Percentiles rank a stretch among this genome's conserved stretches.
These are phyloP conservation scores for Boletus rubropictus DNA, from an alignment of 768 basidiomycete species.

Conservation along the genomic window DNA sequence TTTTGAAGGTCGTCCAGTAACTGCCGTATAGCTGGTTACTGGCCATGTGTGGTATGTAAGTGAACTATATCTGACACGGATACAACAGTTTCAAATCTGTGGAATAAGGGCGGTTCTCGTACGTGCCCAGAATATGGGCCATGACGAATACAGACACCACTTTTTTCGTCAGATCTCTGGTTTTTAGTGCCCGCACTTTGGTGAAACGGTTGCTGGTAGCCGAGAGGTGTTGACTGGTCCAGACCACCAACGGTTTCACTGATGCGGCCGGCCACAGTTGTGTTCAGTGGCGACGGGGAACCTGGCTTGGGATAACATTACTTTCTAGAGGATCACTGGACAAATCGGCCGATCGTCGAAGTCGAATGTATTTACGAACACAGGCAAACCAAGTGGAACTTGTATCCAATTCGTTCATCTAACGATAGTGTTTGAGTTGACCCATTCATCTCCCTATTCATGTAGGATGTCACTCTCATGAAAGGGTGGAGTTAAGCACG, in stretches of 20 bases:
- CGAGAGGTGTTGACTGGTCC: no score
- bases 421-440: no score
- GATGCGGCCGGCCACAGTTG: no score
- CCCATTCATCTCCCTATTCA: neutral
- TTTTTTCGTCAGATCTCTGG: neutral
- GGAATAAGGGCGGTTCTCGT: neutral
- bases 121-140: neutral
- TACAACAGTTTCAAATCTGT: constrained; percentile 11
- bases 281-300: neutral
- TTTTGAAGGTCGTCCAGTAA: constrained; percentile 14
- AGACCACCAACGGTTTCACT: no score
- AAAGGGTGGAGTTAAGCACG: neutral
- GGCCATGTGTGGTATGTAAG: no score
- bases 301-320: constrained; percentile 6
- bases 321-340: constrained; percentile 5
- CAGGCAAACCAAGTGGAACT: neutral
- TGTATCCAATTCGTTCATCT: no score
- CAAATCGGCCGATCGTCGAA: neutral
- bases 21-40: neutral
- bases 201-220: no score
- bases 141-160: neutral
- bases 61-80: neutral
- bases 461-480: constrained; percentile 6
- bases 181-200: constrained; percentile 12
- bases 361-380: neutral